A percentile compares a stretch with the other conserved stretches of the same genome.
phyloP scores from a whole-genome alignment of 352 stramenopile species.

The Albugo laibachii region DNA sequence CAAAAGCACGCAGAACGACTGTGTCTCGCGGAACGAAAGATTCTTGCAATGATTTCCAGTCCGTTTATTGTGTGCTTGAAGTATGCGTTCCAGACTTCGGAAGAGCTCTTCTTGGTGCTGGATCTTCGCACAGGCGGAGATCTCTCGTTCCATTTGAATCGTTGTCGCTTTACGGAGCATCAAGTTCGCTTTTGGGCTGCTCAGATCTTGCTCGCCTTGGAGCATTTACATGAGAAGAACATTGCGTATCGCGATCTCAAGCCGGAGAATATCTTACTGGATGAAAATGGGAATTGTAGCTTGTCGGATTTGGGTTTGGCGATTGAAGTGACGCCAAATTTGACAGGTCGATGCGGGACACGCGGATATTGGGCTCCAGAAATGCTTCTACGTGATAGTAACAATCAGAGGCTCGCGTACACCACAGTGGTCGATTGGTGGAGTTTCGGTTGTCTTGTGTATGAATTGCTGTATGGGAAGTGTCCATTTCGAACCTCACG shows the following conservation, averaged over 20 bases:
- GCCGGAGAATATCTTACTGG: constrained; percentile 58
- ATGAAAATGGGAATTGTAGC: constrained; percentile 89
- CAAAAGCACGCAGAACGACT: constrained; percentile 80
- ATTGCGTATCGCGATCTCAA: constrained; percentile 60
- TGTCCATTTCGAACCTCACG: constrained; percentile 94
- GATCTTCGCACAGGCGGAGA: constrained; percentile 85
- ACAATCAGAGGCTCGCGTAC: constrained; percentile 87
- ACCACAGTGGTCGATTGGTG: constrained; percentile 93
- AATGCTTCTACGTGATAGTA: constrained; percentile 85
- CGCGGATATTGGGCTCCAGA: constrained; percentile 91
- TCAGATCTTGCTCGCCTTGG: constrained; percentile 68
- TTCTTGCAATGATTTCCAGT: constrained; percentile 50
- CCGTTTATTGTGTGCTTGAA: constrained; percentile 84
- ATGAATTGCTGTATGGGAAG: constrained; percentile 92
- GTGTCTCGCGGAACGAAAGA: constrained; percentile 53
- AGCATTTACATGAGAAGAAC: constrained; percentile 35
- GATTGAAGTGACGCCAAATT: constrained; percentile 80
- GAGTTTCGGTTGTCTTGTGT: constrained; percentile 93
- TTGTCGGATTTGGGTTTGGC: constrained; percentile 95
- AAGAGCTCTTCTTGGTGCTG: constrained; percentile 81
- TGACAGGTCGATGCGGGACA: constrained; percentile 54
- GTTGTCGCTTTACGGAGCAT: constrained; percentile 30
- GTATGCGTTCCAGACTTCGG: constrained; percentile 78
- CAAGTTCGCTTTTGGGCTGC: constrained; percentile 74
- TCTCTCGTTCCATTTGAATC: constrained; percentile 27